Conservation (phyloP, 2,329 filamentous ascomycete species). For the Dothistroma pini region DNA sequence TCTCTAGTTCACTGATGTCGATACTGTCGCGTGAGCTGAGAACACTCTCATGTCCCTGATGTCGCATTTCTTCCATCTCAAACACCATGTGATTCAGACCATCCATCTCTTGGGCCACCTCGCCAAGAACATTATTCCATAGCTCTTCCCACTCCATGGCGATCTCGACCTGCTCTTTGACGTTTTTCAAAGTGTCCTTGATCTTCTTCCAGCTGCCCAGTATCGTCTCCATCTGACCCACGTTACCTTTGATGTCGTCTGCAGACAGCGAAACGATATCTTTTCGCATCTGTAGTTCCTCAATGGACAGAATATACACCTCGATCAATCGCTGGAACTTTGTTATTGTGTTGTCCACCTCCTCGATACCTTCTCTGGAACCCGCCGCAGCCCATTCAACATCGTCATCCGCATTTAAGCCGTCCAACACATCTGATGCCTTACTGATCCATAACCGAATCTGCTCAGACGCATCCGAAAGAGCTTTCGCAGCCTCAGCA, state of each 20-base stretch:
- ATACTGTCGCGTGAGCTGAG: constrained; percentile 50
- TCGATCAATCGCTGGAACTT: constrained; percentile 87
- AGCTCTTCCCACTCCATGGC: constrained; percentile 99
- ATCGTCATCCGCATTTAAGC: constrained; percentile 91
- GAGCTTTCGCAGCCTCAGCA: constrained; percentile 73
- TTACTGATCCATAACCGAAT: constrained; percentile 93
- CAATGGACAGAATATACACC: constrained; percentile 91
- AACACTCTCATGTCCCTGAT: constrained; percentile 69
- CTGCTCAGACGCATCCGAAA: constrained; percentile 85
- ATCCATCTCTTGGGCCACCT: constrained; percentile 86
- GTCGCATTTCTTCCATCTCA: constrained; percentile 95
- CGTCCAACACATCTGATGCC: constrained; percentile 81
- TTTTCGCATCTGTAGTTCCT: constrained; percentile 73
- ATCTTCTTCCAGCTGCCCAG: constrained; percentile 81
- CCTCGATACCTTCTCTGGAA: constrained; percentile 72
- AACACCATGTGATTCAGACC: constrained; percentile 78
- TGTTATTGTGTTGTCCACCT: constrained; percentile 65
- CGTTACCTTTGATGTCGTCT: constrained; percentile 69
- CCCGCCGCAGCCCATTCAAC: constrained; percentile 94
- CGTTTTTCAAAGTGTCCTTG: constrained; percentile 68
- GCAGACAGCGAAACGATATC: constrained; percentile 71
- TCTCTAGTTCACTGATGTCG: constrained; percentile 87
- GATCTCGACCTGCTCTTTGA: constrained; percentile 89
- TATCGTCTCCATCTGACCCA: constrained; percentile 85
- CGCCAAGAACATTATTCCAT: constrained; percentile 88